Conservation (phyloP, 2,329 filamentous ascomycete species). For the Orbilia javanica region DNA sequence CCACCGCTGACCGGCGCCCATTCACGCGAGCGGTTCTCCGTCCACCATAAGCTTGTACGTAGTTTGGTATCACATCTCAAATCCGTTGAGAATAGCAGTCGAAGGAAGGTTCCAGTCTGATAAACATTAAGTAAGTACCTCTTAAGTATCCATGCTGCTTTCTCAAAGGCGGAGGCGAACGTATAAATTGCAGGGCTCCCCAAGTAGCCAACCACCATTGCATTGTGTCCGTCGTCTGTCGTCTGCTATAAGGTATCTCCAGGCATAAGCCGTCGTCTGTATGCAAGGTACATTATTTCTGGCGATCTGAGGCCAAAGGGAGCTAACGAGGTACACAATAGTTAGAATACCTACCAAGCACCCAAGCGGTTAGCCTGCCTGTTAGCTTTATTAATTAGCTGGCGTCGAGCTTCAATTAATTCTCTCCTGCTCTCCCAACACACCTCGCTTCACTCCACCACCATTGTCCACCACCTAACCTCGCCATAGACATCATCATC, state of each 20-base stretch:
- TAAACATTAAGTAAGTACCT: too few relatives aligned
- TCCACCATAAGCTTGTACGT: background rate
- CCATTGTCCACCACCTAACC: background rate
- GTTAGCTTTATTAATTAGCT: background rate
- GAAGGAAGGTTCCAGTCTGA: background rate
- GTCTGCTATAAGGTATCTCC: background rate
- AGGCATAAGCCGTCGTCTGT: background rate
- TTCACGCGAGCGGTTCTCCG: conserved; percentile 26
- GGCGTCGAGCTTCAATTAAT: background rate
- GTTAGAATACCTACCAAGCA: too few relatives aligned
- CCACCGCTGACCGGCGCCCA: conserved; percentile 42
- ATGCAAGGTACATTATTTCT: conserved; percentile 10
- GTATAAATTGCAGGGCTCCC: conserved; percentile 27
- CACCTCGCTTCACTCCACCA: background rate
- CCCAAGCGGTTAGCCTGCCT: too few relatives aligned
- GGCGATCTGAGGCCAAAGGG: background rate
- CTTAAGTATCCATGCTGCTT: too few relatives aligned
- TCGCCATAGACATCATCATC: background rate
- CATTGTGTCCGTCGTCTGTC: background rate
- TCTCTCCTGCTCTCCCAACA: background rate
- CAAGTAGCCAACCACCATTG: too few relatives aligned
- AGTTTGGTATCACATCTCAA: background rate
- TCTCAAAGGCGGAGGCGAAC: background rate
- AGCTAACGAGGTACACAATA: background rate
- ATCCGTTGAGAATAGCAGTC: conserved; percentile 13